Base-by-base conservation (phyloP, 1,284 basidiomycete species). In the Apiotrichum akiyoshidainum region DNA sequence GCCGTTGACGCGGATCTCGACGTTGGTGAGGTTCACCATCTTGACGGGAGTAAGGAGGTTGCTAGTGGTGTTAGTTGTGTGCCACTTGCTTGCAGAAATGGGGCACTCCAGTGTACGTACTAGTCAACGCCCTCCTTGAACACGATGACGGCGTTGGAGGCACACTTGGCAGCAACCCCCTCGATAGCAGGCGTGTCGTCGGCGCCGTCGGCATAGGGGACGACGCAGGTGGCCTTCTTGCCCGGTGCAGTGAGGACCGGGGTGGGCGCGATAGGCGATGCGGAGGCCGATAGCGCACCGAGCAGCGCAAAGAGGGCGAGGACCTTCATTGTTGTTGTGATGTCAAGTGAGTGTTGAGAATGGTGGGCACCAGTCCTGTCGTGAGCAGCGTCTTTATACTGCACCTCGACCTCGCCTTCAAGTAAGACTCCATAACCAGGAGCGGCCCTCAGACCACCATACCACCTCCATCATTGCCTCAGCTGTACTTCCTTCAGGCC, bases 1-100 rank as follows among this genome's bases (percentile, higher is more conserved):
- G n/a, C 81, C 81, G 33, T 79, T 70, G n/a, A 82, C 60, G 33
- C 70, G 72, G 16, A 82, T 74, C n/a, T 78, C 75, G 26, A 82
- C 80, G 55, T 81, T 81, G 52, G 72, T 60, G 34, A 70, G 44
- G 22, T 62, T 58, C 21, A 39, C 21, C 33, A 66, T 61, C 26
- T 63, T 60, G 34, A 68, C 54, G 10, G 67, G 69, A 2, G 66
- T 67, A 33, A 63, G 54, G 39, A 67, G 54, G 53, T 65, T 65
- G 62, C 69, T 70, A 17, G 17, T n/a, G 31, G 31, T 44, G 19
- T 16, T 11, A 21, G 19, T n/a, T n/a, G n/a, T n/a, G n/a, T n/a
- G n/a, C n/a, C n/a, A n/a, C n/a, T n/a, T n/a, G n/a, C n/a, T n/a
- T n/a, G n/a, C n/a, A n/a, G n/a, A n/a, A n/a, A n/a, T n/a, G n/a